A percentile compares a stretch with the other conserved stretches of the same genome.
Conservation (phyloP, 1,284 basidiomycete species). For the Ustilago loliicola region DNA sequence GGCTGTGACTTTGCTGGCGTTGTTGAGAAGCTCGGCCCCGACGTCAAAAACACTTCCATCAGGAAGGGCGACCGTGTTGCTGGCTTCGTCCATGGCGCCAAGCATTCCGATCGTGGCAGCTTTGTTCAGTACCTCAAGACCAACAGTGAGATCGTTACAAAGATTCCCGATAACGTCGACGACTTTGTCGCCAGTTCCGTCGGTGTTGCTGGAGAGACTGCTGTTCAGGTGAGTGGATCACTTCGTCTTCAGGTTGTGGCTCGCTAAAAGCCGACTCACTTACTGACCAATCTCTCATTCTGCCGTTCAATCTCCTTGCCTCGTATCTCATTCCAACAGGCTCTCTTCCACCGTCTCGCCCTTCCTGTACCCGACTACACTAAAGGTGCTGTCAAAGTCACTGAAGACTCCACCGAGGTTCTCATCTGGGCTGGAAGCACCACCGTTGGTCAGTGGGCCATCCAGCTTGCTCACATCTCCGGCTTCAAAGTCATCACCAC, state of each 20-base stretch:
- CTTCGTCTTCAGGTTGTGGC: background rate
- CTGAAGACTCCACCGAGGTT: slow-evolving; percentile 51
- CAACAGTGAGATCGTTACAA: slow-evolving; percentile 50
- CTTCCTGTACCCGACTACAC: slow-evolving; percentile 41
- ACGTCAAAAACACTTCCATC: slow-evolving; percentile 67
- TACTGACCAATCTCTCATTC: background rate
- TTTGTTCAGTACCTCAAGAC: slow-evolving; percentile 70
- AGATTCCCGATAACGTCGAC: slow-evolving; percentile 56
- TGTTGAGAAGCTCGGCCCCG: slow-evolving; percentile 73
- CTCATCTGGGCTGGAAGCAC: slow-evolving; percentile 75
- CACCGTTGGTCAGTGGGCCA: slow-evolving; percentile 73
- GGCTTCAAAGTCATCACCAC: slow-evolving; percentile 74
- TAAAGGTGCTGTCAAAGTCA: slow-evolving; percentile 38
- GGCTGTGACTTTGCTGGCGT: slow-evolving; percentile 77
- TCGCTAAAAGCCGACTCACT: background rate
- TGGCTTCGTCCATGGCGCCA: slow-evolving; percentile 73
- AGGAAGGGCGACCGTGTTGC: slow-evolving; percentile 76
- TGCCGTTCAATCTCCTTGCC: background rate
- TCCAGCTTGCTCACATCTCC: slow-evolving; percentile 69
- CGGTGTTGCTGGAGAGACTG: slow-evolving; percentile 64
- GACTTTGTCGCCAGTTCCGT: slow-evolving; percentile 49
- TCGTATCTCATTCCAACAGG: slow-evolving; percentile 8
- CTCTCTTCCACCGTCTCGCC: slow-evolving; percentile 52
- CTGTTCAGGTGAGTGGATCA: slow-evolving; percentile 43
- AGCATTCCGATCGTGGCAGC: slow-evolving; percentile 66